Conservation (phyloP, 23 red algal species). For the Chondrus crispus region DNA sequence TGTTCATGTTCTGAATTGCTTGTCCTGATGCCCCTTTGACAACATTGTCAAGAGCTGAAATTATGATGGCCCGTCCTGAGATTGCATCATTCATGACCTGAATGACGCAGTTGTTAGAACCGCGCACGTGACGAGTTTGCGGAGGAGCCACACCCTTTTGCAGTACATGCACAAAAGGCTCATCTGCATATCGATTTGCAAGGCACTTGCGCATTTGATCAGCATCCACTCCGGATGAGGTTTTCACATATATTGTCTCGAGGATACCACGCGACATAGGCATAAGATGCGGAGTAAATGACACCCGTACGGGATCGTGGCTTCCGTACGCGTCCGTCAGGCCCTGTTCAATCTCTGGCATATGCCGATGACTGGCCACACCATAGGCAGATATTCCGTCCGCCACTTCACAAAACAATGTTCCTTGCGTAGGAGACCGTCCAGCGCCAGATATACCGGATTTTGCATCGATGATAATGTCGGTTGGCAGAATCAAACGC, state of each 20-base stretch:
- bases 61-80: conserved; percentile 78
- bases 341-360: conserved; percentile 99
- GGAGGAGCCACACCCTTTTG: conserved; percentile 48
- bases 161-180: conserved; percentile 92
- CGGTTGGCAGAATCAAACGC: conserved; percentile 61
- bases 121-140: conserved; percentile 93
- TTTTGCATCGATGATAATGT: conserved; percentile 99
- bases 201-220: conserved; percentile 57
- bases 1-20: conserved; percentile 98
- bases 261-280: conserved; percentile 96
- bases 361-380: conserved; percentile 85
- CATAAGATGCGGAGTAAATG: conserved; percentile 96
- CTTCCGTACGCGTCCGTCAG: conserved; percentile 66
- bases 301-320: conserved; percentile 28
- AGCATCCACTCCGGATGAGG: conserved; percentile 31
- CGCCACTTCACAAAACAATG: conserved; percentile 90
- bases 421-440: conserved; percentile 73
- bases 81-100: conserved; percentile 75
- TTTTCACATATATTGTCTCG: conserved; percentile 90
- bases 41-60: conserved; percentile 88
- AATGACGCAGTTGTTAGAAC: conserved; percentile 89
- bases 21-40: conserved; percentile 98
- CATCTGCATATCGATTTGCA: conserved; percentile 49
- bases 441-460: conserved; percentile 94
- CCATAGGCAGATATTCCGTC: conserved; percentile 94